phyloP scores from a whole-genome alignment of 345 rosid genomes.

The Durio zibethinus region DNA sequence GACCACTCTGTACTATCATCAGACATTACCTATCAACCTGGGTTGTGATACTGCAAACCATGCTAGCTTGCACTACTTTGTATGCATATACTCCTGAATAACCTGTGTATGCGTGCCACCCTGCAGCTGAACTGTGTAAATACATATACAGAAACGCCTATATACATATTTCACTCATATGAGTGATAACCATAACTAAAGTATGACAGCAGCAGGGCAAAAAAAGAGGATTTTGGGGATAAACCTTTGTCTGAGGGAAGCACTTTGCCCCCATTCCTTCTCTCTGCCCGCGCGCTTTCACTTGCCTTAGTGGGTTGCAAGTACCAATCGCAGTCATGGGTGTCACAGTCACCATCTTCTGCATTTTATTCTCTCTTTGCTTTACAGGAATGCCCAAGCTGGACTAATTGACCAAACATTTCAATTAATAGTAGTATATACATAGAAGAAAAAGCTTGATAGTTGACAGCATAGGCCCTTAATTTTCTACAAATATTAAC shows the following conservation, averaged over 20 bases:
- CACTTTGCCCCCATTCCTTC: not conserved
- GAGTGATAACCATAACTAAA: too few species aligned
- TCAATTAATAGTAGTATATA: not conserved
- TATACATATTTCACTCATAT: too few species aligned
- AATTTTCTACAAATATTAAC: not conserved
- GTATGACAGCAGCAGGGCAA: not conserved
- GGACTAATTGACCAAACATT: not conserved
- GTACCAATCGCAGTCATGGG: slow-evolving; percentile 1
- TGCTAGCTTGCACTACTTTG: not conserved
- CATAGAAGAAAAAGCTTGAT: not conserved
- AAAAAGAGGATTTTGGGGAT: not conserved
- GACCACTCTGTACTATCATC: not conserved
- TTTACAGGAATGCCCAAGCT: slow-evolving; percentile 9
- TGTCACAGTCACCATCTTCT: not conserved
- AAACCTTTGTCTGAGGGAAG: not conserved
- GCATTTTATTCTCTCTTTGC: slow-evolving; percentile 6
- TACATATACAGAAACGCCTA: too few species aligned
- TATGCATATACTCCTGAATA: too few species aligned
- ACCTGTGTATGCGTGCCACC: too few species aligned
- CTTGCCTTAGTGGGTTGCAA: not conserved
- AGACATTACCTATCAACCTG: not conserved
- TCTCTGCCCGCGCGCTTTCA: not conserved
- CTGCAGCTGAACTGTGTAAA: too few species aligned
- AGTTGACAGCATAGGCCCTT: slow-evolving; percentile 4
- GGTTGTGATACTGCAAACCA: not conserved